Conservation (phyloP, 1,284 basidiomycete genomes). For the Ceratobasidium sp. region DNA sequence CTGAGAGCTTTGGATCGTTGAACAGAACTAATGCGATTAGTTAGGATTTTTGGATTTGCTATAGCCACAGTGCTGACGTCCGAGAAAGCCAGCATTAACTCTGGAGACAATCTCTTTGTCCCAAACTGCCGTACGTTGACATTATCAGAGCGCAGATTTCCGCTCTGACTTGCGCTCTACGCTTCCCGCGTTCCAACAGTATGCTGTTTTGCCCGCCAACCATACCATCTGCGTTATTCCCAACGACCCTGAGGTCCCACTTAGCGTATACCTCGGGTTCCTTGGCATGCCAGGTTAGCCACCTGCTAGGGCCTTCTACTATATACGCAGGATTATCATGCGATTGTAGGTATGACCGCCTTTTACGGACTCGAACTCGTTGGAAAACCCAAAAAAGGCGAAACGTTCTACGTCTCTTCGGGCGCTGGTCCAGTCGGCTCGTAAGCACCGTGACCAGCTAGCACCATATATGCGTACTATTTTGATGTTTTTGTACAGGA, state of each 20-base stretch:
- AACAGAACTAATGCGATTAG: background rate
- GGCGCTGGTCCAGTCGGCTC: slow-evolving; percentile 65
- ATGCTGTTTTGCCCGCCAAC: slow-evolving; percentile 51
- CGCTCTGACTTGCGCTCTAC: background rate
- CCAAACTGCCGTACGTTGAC: slow-evolving; percentile 6
- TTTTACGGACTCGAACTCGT: slow-evolving; percentile 59
- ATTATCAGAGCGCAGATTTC: too few relatives aligned
- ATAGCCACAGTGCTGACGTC: slow-evolving; percentile 49
- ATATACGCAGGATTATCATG: background rate
- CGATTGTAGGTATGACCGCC: slow-evolving; percentile 52
- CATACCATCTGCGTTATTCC: background rate
- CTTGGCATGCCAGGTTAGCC: slow-evolving; percentile 60
- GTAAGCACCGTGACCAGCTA: slow-evolving; percentile 55
- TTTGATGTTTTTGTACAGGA: slow-evolving; percentile 20
- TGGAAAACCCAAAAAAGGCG: slow-evolving; percentile 63
- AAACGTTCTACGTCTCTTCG: slow-evolving; percentile 67
- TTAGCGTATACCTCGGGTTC: slow-evolving; percentile 63
- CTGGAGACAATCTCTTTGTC: slow-evolving; percentile 55
- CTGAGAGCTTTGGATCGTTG: background rate
- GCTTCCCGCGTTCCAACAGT: slow-evolving; percentile 17
- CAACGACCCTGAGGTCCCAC: slow-evolving; percentile 59
- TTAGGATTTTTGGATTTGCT: slow-evolving; percentile 54
- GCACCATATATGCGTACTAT: background rate
- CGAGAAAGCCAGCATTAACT: slow-evolving; percentile 62
- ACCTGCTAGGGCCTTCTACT: too few relatives aligned